Conservation (phyloP, 1,284 basidiomycete genomes). For the Farysia itapuensis region DNA sequence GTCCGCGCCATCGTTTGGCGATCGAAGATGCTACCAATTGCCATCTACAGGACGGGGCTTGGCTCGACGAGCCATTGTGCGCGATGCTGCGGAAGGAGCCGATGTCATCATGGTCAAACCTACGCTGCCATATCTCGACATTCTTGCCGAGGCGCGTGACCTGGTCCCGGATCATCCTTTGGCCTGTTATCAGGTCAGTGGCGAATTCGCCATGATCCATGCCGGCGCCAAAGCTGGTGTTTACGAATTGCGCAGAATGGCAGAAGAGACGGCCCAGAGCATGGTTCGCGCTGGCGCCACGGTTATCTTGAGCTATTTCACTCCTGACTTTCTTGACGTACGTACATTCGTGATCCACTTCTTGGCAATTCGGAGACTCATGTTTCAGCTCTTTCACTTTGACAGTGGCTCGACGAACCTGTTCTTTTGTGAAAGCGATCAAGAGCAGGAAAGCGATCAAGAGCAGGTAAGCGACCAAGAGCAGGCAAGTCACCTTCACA, state of each 20-base stretch:
- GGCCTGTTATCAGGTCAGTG: slow-evolving; percentile 76
- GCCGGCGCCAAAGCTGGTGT: slow-evolving; percentile 91
- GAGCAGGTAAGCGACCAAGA: too few relatives aligned
- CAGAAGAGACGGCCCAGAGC: slow-evolving; percentile 85
- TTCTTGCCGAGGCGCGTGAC: slow-evolving; percentile 82
- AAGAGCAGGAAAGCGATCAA: too few relatives aligned
- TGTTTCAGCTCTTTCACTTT: too few relatives aligned
- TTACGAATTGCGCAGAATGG: slow-evolving; percentile 87
- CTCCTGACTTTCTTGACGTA: slow-evolving; percentile 73
- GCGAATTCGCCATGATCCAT: slow-evolving; percentile 94
- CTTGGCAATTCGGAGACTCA: too few relatives aligned
- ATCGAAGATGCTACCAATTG: slow-evolving; percentile 96
- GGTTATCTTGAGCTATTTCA: slow-evolving; percentile 89
- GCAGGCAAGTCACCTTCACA: too few relatives aligned
- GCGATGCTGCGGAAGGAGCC: slow-evolving; percentile 88
- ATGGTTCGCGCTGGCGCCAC: slow-evolving; percentile 90
- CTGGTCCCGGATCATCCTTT: slow-evolving; percentile 83
- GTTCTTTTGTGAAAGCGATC: too few relatives aligned
- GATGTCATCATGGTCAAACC: slow-evolving; percentile 99
- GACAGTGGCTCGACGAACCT: too few relatives aligned
- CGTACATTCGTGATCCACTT: too few relatives aligned
- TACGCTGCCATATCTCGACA: slow-evolving; percentile 90
- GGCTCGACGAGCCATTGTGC: slow-evolving; percentile 86
- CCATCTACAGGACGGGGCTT: slow-evolving; percentile 85
- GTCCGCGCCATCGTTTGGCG: slow-evolving; percentile 87